Base-by-base conservation (phyloP, 371 early-diverging fungal species). In the Blyttiomyces sp. region DNA sequence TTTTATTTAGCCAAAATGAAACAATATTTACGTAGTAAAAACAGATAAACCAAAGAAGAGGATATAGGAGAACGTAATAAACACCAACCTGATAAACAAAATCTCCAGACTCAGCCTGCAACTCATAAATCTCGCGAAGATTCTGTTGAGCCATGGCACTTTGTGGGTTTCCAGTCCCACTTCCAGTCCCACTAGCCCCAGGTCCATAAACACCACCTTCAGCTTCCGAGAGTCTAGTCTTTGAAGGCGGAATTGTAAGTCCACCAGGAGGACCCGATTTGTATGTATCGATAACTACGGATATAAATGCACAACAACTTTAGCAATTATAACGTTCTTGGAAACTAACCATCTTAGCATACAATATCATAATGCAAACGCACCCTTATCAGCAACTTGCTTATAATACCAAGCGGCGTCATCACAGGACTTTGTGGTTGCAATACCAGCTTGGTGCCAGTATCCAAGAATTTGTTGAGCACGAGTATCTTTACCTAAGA, bases 391-490 rank as follows among this genome's bases (percentile, higher is more conserved):
- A 0, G 96, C 96, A 0, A 88, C 93, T 1, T 71, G 63, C 57
- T 82, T 75, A 71, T 96, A 96, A 64, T 92, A 86, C 31, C 69
- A 83, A 1, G 87, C 71, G 2, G 94, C 85, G 34, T 86, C 84
- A 11, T 83, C 80, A 66, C 96, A 96, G 33, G 80, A 85, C 61
- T 84, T 81, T 7, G 87, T 82, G 1, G 85, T 85, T 13, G 92
- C 94, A 54, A 95, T 87, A 0, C 98, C 96, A 13, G 79, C 61
- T 30, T 86, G 61, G 62, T 91, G 82, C 48, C 91, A 86, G 76
- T 91, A 95, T 0, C 88, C 96, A 36, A 96, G 71, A 3, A 89
- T 88, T 82, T 93, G 84, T 64, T 90, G 83, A 0, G 95, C 93
- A 19, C 86, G 71, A 0, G 79, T 74, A 55, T 92, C 84, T 11